phyloP scores from a whole-genome alignment of 2,329 filamentous ascomycete species.

The Leptographium wingfieldii region DNA sequence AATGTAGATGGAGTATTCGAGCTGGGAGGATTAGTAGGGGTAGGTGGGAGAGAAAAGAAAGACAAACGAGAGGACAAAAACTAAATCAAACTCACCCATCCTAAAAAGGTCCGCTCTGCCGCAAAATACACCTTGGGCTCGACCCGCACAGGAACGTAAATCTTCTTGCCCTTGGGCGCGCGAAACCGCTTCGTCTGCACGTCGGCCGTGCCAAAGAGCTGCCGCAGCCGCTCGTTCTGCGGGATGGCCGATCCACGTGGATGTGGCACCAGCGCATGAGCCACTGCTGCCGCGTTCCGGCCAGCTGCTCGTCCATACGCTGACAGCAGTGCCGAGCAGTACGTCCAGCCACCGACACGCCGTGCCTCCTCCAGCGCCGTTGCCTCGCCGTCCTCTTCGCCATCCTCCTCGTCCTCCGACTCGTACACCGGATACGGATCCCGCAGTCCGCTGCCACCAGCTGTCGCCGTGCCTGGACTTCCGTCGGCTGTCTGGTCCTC shows the following conservation, averaged over 20 bases:
- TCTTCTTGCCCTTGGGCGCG: slow-evolving; percentile 74
- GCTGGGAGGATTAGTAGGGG: slow-evolving; percentile 30
- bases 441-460: slow-evolving; percentile 31
- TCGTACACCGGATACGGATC: slow-evolving; percentile 84
- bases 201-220: slow-evolving; percentile 41
- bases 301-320: slow-evolving; percentile 30
- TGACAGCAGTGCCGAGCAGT: slow-evolving; percentile 49
- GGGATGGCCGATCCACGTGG: slow-evolving; percentile 45
- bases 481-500: slow-evolving; percentile 66
- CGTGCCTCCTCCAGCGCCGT: slow-evolving; percentile 57
- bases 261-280: slow-evolving; percentile 40
- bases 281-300: slow-evolving; percentile 26
- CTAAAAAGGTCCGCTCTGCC: slow-evolving; percentile 87
- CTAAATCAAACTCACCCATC: slow-evolving; percentile 53
- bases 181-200: slow-evolving; percentile 50
- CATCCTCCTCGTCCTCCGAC: slow-evolving; percentile 71
- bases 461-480: slow-evolving; percentile 10
- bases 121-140: slow-evolving; percentile 98
- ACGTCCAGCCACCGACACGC: slow-evolving; percentile 62
- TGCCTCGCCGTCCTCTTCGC: slow-evolving; percentile 40
- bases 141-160: slow-evolving; percentile 89
- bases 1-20: slow-evolving; percentile 93
- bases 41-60: not conserved
- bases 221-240: slow-evolving; percentile 38
- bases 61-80: not conserved